Evolutionary conservation across 2,329 filamentous ascomycete genomes (phyloP).

Genomic region (Pseudovirgaria hyperparasitica): DNA sequence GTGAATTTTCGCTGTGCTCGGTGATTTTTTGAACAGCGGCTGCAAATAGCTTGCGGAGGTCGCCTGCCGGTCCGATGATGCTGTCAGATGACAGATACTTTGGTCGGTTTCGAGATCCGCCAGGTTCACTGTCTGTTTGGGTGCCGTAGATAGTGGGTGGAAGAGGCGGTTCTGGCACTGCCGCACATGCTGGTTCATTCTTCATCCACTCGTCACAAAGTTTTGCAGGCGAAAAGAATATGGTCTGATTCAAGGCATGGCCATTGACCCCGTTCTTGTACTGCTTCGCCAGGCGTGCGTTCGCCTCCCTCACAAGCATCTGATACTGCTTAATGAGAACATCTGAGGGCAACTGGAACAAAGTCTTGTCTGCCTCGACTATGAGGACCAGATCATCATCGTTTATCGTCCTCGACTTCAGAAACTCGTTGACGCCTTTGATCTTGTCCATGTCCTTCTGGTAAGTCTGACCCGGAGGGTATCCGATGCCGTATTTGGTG

Average conservation of each 20-base stretch:
- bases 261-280: too few species aligned
- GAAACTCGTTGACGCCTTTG: conserved; percentile 33
- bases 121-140: conserved; percentile 23
- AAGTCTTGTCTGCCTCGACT: conserved; percentile 50
- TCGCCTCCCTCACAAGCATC: conserved; percentile 38
- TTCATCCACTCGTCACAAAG: conserved; percentile 32
- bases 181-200: conserved; percentile 37
- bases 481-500: conserved; percentile 31
- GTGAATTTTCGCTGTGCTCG: conserved; percentile 16
- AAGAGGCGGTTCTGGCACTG: conserved; percentile 39
- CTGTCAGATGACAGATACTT: conserved; percentile 36
- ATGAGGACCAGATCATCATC: conserved; percentile 51
- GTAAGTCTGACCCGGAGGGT: conserved; percentile 7
- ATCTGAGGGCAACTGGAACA: conserved; percentile 53
- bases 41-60: conserved; percentile 34
- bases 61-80: conserved; percentile 38
- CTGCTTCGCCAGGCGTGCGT: conserved; percentile 36
- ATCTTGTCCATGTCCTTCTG: conserved; percentile 34
- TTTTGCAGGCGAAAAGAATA: conserved; percentile 45
- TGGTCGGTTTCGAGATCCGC: conserved; percentile 16
- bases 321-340: conserved; percentile 52
- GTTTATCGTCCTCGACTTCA: conserved; percentile 34
- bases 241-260: conserved; percentile 34
- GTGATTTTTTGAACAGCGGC: conserved; percentile 26
- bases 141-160: conserved; percentile 36